Conservation (phyloP, 768 basidiomycete species). For the Boletus eberwhitei region DNA sequence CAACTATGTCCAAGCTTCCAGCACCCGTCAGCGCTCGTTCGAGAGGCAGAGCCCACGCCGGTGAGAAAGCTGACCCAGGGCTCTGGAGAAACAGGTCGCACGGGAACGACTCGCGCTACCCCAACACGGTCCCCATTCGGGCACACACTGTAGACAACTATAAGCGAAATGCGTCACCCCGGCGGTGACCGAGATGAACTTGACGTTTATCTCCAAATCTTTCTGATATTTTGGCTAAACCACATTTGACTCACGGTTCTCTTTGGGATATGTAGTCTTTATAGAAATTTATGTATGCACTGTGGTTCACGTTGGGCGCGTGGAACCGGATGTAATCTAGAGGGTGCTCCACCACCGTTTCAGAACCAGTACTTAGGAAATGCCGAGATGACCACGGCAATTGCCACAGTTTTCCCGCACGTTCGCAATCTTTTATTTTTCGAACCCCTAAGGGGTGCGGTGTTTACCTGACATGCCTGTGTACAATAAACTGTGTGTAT, state of each 20-base stretch:
- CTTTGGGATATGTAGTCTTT: slow-evolving; percentile 7
- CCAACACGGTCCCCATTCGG: slow-evolving; percentile 20
- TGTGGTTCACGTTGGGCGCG: slow-evolving; percentile 7
- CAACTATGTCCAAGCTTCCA: slow-evolving; percentile 38
- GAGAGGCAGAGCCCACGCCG: slow-evolving; percentile 29
- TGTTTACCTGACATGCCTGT: too few species aligned
- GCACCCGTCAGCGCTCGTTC: slow-evolving; percentile 39
- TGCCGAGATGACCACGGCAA: too few species aligned
- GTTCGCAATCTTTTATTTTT: too few species aligned
- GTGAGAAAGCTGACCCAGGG: slow-evolving; percentile 28
- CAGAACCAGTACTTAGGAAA: too few species aligned
- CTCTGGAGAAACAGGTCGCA: slow-evolving; percentile 21
- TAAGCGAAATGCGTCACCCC: slow-evolving; percentile 40
- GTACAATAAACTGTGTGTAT: too few species aligned
- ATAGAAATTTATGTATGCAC: slow-evolving; percentile 17
- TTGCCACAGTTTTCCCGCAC: too few species aligned
- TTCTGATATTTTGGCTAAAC: slow-evolving; percentile 12
- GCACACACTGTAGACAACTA: slow-evolving; percentile 36
- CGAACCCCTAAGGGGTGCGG: too few species aligned
- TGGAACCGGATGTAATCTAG: slow-evolving; percentile 15
- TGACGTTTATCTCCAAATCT: slow-evolving; percentile 1
- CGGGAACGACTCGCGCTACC: slow-evolving; percentile 19
- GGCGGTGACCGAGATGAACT: slow-evolving; percentile 36
- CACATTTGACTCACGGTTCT: slow-evolving; percentile 1
- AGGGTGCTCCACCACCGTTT: not conserved